These are phyloP conservation scores for Patellifolia procumbens DNA, from an alignment of 179 eudicot species.

Conservation along the genomic window DNA sequence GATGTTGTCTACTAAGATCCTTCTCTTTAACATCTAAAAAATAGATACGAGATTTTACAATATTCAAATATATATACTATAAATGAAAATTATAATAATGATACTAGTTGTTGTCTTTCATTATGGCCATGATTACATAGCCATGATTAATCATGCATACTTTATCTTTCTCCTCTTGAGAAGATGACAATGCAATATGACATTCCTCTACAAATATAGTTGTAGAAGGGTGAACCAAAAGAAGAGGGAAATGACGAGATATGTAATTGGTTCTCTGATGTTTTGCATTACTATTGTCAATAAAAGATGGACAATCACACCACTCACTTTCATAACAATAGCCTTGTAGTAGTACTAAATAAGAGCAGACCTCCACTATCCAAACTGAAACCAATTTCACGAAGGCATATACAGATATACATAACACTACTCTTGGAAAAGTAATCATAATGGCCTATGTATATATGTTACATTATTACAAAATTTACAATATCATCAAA, in stretches of 20 bases:
- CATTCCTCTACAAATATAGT: not conserved
- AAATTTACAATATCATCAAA: not conserved
- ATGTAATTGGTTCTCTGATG: not conserved
- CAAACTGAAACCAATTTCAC: not conserved
- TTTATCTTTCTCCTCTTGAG: not conserved
- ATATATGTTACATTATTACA: too few relatives aligned
- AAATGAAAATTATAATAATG: too few relatives aligned
- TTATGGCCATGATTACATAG: not conserved
- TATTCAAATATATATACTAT: too few relatives aligned
- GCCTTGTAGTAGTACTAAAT: too few relatives aligned
- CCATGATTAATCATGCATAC: not conserved
- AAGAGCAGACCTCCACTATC: not conserved
- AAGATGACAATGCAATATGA: not conserved
- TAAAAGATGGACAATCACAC: not conserved
- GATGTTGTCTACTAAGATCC: too few relatives aligned
- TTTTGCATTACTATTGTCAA: not conserved
- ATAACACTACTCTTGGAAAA: not conserved
- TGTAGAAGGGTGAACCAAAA: not conserved
- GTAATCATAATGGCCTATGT: not conserved
- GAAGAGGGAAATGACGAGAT: not conserved
- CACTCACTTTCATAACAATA: not conserved
- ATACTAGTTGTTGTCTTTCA: too few relatives aligned
- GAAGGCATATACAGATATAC: not conserved
- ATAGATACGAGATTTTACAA: too few relatives aligned
- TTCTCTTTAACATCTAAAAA: too few relatives aligned